A percentile compares a stretch with the other conserved stretches of the same genome.
Evolutionary conservation across 2,329 filamentous ascomycete species (phyloP).

Genomic region (Beauveria scarabaeidicola): DNA sequence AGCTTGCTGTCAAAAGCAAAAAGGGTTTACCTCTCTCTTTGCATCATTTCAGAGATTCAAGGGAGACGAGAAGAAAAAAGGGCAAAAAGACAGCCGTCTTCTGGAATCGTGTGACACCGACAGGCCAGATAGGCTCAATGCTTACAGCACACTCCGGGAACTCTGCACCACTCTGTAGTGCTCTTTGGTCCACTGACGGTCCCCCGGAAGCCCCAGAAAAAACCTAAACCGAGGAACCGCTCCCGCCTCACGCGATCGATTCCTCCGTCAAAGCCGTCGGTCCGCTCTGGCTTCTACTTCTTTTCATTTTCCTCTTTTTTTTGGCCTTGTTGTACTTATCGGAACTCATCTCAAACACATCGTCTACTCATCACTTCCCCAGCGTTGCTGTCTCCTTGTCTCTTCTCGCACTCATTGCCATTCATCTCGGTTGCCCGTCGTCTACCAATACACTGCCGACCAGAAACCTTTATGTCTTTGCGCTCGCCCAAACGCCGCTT

Average conservation of each 20-base stretch:
- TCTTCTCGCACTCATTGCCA: neutral
- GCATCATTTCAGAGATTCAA: no score
- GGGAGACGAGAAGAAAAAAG: no score
- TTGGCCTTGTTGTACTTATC: neutral
- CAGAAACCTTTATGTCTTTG: neutral
- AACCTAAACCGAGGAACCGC: constrained; percentile 11
- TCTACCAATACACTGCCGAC: neutral
- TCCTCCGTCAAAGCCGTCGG: neutral
- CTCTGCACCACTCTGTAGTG: neutral
- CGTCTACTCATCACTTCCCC: neutral
- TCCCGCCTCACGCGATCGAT: constrained; percentile 13
- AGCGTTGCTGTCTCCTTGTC: neutral
- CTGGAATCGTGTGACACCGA: no score
- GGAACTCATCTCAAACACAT: neutral
- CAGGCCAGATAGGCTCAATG: neutral
- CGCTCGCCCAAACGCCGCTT: constrained; percentile 1
- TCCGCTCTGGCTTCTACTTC: constrained; percentile 4
- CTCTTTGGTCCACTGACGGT: neutral
- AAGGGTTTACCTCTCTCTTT: no score
- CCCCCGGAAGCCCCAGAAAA: constrained; percentile 9
- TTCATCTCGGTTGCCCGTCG: neutral
- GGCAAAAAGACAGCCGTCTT: no score
- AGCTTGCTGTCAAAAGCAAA: neutral
- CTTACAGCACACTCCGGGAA: no score
- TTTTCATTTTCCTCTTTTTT: constrained; percentile 7